A percentile compares a stretch with the other conserved stretches of the same genome.
Conservation (phyloP, 768 basidiomycete species). For the Tulasnella sp. region DNA sequence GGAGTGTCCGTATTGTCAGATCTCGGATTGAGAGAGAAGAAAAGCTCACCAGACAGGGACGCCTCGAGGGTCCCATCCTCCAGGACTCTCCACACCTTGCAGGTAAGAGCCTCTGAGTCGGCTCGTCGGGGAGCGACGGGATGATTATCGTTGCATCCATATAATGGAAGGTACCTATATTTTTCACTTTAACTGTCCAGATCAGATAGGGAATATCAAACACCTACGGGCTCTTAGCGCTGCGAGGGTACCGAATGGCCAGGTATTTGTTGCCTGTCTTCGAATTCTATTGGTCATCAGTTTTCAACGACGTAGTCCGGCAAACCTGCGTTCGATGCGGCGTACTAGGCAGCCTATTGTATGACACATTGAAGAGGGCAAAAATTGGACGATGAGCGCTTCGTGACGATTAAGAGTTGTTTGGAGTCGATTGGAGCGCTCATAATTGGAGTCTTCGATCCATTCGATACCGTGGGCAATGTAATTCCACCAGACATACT, state of each 20-base stretch:
- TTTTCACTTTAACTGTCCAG: neutral
- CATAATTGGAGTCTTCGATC: neutral
- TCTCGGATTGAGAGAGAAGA: neutral
- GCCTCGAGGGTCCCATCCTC: neutral
- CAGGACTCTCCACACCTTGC: neutral
- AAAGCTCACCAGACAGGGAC: neutral
- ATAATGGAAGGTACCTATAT: neutral
- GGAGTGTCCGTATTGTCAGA: neutral
- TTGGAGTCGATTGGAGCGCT: neutral
- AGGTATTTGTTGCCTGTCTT: neutral
- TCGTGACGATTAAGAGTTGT: neutral
- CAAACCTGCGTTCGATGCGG: neutral
- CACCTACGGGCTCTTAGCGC: neutral
- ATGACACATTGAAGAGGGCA: neutral
- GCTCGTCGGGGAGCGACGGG: no score
- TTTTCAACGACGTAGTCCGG: neutral
- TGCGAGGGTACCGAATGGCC: neutral
- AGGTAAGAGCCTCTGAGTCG: neutral
- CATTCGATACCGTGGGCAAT: no score
- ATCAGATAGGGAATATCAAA: neutral
- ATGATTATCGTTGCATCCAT: neutral
- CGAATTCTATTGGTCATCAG: neutral
- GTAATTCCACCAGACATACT: neutral
- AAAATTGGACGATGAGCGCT: neutral
- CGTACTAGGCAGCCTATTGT: neutral